phyloP scores from a whole-genome alignment of 208 protist genomes.

The Wallacemonas sp. region DNA sequence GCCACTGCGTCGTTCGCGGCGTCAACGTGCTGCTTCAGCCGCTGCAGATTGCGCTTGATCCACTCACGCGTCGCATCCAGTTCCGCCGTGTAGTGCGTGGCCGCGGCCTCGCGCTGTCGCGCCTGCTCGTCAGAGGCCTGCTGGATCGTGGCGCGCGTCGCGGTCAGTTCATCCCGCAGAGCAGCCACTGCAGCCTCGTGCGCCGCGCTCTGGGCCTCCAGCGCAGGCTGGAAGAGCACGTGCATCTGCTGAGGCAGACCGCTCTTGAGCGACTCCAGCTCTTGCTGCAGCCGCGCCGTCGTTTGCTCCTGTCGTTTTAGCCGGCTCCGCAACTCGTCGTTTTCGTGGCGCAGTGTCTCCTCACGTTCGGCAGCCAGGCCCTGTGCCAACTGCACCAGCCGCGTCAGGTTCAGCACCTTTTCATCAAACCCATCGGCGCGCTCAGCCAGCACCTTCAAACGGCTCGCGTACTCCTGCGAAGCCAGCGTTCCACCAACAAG shows the following conservation, averaged over 20 bases:
- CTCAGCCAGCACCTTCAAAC: slow-evolving; percentile 48
- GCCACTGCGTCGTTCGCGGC: slow-evolving; percentile 30
- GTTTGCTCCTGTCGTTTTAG: slow-evolving; percentile 74
- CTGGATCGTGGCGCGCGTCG: neutral
- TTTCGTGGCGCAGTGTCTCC: slow-evolving; percentile 55
- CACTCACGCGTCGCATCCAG: slow-evolving; percentile 63
- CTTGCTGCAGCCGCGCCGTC: slow-evolving; percentile 40
- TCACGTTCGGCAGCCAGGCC: slow-evolving; percentile 72
- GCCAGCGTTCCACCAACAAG: slow-evolving; percentile 72
- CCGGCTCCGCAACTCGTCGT: slow-evolving; percentile 63
- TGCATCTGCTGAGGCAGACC: slow-evolving; percentile 22
- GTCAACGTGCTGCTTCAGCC: slow-evolving; percentile 78
- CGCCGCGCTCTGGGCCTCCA: neutral
- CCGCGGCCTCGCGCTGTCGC: slow-evolving; percentile 1
- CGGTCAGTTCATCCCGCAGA: slow-evolving; percentile 22
- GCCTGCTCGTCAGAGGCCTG: neutral
- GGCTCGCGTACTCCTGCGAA: slow-evolving; percentile 58
- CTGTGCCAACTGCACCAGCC: slow-evolving; percentile 78
- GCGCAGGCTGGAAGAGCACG: slow-evolving; percentile 25
- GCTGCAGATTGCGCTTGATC: slow-evolving; percentile 74
- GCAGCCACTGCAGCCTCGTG: slow-evolving; percentile 18
- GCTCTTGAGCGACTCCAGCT: slow-evolving; percentile 35
- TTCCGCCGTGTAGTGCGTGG: slow-evolving; percentile 14
- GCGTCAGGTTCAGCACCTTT: slow-evolving; percentile 82
- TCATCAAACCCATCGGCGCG: slow-evolving; percentile 64